phyloP scores from a whole-genome alignment of 176 grass and related monocot species.

The Coix lacrymajobi region DNA sequence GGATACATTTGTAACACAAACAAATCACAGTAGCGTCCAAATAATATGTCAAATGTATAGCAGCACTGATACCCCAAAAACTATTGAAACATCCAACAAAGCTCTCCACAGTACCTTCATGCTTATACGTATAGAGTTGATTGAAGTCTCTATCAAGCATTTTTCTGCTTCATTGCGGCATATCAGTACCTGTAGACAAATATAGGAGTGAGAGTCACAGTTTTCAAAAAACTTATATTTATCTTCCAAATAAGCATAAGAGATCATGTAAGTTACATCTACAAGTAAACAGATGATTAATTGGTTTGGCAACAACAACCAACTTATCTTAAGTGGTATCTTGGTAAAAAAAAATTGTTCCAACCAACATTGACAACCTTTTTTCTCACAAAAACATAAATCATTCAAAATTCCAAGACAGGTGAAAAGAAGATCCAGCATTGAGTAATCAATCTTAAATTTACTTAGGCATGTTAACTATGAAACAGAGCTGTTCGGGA shows the following conservation, averaged over 20 bases:
- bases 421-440: background rate
- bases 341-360: background rate
- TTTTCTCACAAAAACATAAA: background rate
- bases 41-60: background rate
- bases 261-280: background rate
- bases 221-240: background rate
- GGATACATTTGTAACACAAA: background rate
- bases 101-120: conserved; percentile 55
- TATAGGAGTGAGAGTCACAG: background rate
- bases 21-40: background rate
- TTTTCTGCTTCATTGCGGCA: conserved; percentile 95
- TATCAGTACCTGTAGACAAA: conserved; percentile 66
- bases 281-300: background rate
- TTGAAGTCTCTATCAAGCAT: conserved; percentile 92
- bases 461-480: background rate
- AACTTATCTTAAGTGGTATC: background rate
- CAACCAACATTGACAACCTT: background rate
- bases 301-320: background rate
- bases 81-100: background rate
- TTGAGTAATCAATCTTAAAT: background rate
- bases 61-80: background rate
- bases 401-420: background rate
- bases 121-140: conserved; percentile 93
- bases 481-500: background rate
- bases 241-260: background rate